Evolutionary conservation across 306 rosid species (phyloP).

Genomic region (Cucurbita moschata): DNA sequence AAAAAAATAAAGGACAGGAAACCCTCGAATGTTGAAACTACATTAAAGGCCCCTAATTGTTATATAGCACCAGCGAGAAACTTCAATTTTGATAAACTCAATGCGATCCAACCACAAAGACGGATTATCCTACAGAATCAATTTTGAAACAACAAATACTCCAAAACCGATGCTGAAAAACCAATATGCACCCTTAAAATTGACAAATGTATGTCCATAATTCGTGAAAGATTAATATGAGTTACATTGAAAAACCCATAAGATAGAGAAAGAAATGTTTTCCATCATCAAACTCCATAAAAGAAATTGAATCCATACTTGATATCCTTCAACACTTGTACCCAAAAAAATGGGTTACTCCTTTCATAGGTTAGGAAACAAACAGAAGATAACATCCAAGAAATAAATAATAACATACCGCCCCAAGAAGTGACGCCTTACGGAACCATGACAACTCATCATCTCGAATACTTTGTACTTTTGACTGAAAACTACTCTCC

Average conservation of each 20-base stretch:
- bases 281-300: background rate
- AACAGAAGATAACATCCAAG: background rate
- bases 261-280: background rate
- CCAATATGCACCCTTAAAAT: background rate
- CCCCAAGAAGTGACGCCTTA: constrained; percentile 63
- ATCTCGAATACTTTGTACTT: constrained; percentile 43
- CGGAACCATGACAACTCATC: constrained; percentile 86
- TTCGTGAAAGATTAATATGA: background rate
- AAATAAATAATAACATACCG: constrained; percentile 40
- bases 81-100: too few species aligned
- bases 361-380: background rate
- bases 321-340: background rate
- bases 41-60: too few species aligned
- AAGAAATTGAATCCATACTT: background rate
- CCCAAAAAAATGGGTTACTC: background rate
- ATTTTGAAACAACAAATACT: too few species aligned
- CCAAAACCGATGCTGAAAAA: background rate
- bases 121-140: too few species aligned
- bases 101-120: too few species aligned
- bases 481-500: constrained; percentile 93
- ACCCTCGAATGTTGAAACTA: too few species aligned
- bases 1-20: too few species aligned
- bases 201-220: background rate
- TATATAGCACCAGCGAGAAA: too few species aligned
- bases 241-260: background rate